Conservation (phyloP, 345 rosid genomes). For the Brassica cretica region DNA sequence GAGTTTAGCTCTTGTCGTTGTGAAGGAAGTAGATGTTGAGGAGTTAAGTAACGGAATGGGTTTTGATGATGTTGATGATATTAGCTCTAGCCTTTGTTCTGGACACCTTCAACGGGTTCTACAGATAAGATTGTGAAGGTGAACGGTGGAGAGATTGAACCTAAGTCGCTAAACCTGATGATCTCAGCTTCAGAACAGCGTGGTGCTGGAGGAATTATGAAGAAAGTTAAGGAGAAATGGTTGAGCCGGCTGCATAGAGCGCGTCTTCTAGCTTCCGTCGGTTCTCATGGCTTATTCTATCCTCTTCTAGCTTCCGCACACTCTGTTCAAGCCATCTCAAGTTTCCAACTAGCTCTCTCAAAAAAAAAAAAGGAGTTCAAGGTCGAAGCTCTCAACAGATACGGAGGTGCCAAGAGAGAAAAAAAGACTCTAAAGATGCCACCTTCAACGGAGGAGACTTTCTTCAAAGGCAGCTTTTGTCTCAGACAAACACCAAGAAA, state of each 20-base stretch:
- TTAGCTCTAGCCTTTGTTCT: conserved; percentile 51
- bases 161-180: not conserved
- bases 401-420: too few species aligned
- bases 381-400: too few species aligned
- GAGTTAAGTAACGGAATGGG: conserved; percentile 31
- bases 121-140: not conserved
- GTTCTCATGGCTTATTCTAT: too few species aligned
- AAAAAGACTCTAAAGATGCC: too few species aligned
- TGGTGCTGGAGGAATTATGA: conserved; percentile 34
- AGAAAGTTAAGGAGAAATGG: conserved; percentile 63
- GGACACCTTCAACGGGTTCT: conserved; percentile 23
- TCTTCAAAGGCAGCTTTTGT: too few species aligned
- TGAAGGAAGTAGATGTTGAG: conserved; percentile 27
- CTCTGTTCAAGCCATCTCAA: too few species aligned
- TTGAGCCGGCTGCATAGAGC: conserved; percentile 49
- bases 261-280: conserved; percentile 3
- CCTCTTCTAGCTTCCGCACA: too few species aligned
- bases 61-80: conserved; percentile 53
- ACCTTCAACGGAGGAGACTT: too few species aligned
- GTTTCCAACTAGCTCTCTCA: too few species aligned
- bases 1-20: conserved; percentile 55
- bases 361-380: too few species aligned
- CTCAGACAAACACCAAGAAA: too few species aligned
- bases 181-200: conserved; percentile 10
- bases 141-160: conserved; percentile 1